Evolutionary conservation across 129 eudicot species (phyloP), one percentile per base, ranked within the genome.

Genomic region (Pseudognaphalium luteoalbum): DNA sequence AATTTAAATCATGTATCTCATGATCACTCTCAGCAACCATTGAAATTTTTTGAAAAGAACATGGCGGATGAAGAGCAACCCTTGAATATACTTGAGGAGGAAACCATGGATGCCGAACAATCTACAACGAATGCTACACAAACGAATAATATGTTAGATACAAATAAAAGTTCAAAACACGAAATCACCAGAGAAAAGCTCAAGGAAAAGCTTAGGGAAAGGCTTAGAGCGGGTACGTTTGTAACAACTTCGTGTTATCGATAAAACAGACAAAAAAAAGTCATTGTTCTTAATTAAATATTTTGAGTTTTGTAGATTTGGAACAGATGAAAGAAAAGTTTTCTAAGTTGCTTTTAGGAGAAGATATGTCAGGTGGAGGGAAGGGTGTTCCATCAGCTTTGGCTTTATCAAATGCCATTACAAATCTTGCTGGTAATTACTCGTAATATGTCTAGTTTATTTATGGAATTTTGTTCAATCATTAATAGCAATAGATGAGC

Each of bases 311-410:
- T 84, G 54, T 74, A 92, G 96, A 92, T 72, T 8, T 86, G 61
- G 93, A 89, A 11, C 71, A 87, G 82, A 82, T 92, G 93, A 92
- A 86, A 80, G 96, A 89, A 78, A 92, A 86, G 81, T 92, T 87
- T 80, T 75, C 96, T 14, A 92, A 92, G 85, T 78, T 92, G 85
- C 88, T 92, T 19, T 66, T 92, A 61, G 97, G 97, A 42, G 97
- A 92, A 65, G 96, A 89, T 63, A 92, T 85, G 90, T 92, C 97
- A 15, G 96, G 97, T 61, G 92, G 97, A 66, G 97, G 97, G n/a
- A 92, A 92, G 68, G 97, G 97, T 32, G 96, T 92, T 72, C 81
- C 97, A 56, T 92, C 97, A 29, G 97, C 97, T 66, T 73, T 92
- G 74, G 97, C 97, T 70, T 78, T 92, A 80, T 89, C 97, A 19